Evolutionary conservation across 441 rosid species (phyloP), one percentile per base, ranked within the genome.

Genomic region (Arabidopsis lyrata): DNA sequence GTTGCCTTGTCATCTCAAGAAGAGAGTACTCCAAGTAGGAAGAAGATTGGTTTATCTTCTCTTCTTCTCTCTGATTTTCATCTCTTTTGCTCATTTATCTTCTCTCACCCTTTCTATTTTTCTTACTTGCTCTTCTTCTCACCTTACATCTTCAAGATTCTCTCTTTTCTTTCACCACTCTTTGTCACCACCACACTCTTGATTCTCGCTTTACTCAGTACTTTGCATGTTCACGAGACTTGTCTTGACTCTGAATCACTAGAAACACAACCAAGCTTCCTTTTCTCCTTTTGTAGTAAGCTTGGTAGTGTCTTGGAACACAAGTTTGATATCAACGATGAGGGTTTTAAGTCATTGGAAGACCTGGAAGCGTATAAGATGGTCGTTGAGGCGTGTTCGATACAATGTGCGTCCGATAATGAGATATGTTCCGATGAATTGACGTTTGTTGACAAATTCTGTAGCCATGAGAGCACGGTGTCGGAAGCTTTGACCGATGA

Each of bases 141-240:
- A 2, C 96, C 91, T 31, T 88, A 85, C 80, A 73, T 89, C 48
- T 31, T 88, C 83, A 90, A 85, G 83, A 80, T 90, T 68, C 79
- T 86, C 34, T 86, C 93, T 56, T 87, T 84, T 41, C 92, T 90
- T 14, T 89, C 93, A 39, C 97, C 98, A 54, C 91, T 90, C 63
- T 81, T 93, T 66, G 38, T 86, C 62, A 89, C 97, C 48, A 86
- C 97, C 34, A 81, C 87, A 50, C 92, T 95, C 59, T 68, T 88
- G 44, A 83, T 90, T 70, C 85, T 88, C 0, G 77, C 91, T 10
- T 81, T 88, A 38, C 68, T 89, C 56, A 82, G 56, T 62, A 83
- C 89, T 44, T 35, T 85, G 49, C 81, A 85, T 73, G 82, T 45
- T 49, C 59, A 72, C 1, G 63, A 70, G 27, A 38, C 63, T 54